These are phyloP conservation scores for Petasospora rhodanensis DNA, from an alignment of 1,139 yeast genomes.

Conservation along the genomic window DNA sequence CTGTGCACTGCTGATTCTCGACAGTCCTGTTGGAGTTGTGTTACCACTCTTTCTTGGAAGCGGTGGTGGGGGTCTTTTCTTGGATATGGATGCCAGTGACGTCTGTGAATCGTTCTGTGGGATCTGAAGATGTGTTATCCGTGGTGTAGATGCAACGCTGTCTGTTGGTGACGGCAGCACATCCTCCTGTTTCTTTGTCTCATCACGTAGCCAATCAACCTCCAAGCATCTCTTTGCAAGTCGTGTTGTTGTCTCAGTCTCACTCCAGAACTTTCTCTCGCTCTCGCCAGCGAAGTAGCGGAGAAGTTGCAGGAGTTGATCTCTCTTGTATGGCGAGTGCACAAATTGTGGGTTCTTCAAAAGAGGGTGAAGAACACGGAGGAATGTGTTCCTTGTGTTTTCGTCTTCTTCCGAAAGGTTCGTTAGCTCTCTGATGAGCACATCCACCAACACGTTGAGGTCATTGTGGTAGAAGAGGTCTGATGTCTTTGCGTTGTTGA, in stretches of 20 bases:
- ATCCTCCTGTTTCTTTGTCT: constrained; percentile 2
- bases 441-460: constrained; percentile 79
- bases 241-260: constrained; percentile 43
- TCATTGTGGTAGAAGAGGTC: constrained; percentile 77
- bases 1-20: too few species aligned
- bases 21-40: too few species aligned
- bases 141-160: constrained; percentile 6
- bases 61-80: constrained; percentile 31
- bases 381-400: constrained; percentile 64
- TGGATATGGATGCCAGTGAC: constrained; percentile 33
- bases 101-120: constrained; percentile 21
- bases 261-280: constrained; percentile 26
- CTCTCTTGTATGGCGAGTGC: constrained; percentile 52
- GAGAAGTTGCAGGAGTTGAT: constrained; percentile 49
- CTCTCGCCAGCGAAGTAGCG: constrained; percentile 38
- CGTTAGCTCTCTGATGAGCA: constrained; percentile 72
- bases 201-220: constrained; percentile 43
- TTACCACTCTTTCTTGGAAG: constrained; percentile 11
- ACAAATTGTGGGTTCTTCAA: constrained; percentile 61
- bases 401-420: constrained; percentile 61
- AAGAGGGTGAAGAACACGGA: constrained; percentile 72
- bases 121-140: not conserved
- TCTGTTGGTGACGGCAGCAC: constrained; percentile 14
- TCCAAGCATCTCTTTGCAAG: constrained; percentile 60
- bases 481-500: constrained; percentile 61